Evolutionary conservation across 257 asterid genomes (phyloP), one percentile per base, ranked within the genome.

Genomic region (Nemophila menziesii): DNA sequence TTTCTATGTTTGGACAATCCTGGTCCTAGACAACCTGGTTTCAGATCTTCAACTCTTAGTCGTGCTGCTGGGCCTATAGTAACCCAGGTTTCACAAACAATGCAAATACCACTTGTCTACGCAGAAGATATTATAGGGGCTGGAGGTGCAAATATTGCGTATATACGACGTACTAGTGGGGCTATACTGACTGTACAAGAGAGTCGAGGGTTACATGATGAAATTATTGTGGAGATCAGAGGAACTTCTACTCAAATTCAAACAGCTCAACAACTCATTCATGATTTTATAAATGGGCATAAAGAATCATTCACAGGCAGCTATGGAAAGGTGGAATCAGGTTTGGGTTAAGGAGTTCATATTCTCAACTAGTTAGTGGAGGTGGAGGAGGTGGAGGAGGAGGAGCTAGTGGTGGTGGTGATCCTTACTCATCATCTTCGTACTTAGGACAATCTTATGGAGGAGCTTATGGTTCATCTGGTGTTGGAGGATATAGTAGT

Each of bases 91-190:
- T 68, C 82, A 27, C 82, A 82, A 74, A 83, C 77, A 22, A 79
- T 82, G 92, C 92, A 82, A 67, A 69, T 86, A 50, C 94, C 97
- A 19, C 78, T 82, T n/a, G 50, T 64, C 12, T 86, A 73, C 69
- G 97, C 93, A 18, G 97, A 86, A 68, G 94, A 82, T 49, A 77
- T 86, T 47, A 82, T 82, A 27, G 97, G 97, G 47, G 68, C 72
- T 51, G 78, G 65, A 21, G 92, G 97, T 21, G 37, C 83, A 29
- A 82, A 75, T 57, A 86, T 86, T 43, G 92, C 76, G 38, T 75
- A 67, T 65, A 82, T 86, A 61, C 73, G 97, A 42, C 79, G 78
- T 27, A 74, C 74, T 19, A 77, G 93, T 61, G 82, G 86, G 47
- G 94, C 94, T 9, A 62, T 70, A 47, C 74, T 86, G 20, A 74